Conservation (phyloP, 495 filamentous ascomycete species). For the Zalerion maritima region DNA sequence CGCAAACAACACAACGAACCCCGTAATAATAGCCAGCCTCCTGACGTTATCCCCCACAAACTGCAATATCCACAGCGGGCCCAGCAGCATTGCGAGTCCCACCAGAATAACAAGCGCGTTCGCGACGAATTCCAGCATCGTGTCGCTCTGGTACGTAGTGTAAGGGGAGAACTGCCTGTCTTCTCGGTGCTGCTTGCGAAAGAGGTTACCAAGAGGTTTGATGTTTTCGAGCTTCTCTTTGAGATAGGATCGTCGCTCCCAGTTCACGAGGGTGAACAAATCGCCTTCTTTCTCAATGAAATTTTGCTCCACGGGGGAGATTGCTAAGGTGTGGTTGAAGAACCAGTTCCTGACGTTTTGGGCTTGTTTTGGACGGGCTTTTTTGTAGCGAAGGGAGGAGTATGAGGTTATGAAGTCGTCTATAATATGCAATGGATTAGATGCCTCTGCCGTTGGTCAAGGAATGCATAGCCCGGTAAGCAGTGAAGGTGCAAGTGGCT, state of each 20-base stretch:
- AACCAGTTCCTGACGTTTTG: slow-evolving; percentile 12
- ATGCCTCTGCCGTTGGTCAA: no score
- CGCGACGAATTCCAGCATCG: slow-evolving; percentile 9
- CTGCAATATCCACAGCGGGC: slow-evolving; percentile 15
- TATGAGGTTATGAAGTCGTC: no score
- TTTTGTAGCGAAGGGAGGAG: no score
- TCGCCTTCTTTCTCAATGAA: slow-evolving; percentile 13
- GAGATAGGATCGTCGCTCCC: no score
- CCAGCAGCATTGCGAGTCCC: slow-evolving; percentile 13
- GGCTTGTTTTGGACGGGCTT: no score
- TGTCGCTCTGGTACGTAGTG: slow-evolving; percentile 10
- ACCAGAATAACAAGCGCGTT: slow-evolving; percentile 8
- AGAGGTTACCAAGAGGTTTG: no score
- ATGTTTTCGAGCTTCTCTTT: no score
- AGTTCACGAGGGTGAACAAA: slow-evolving; percentile 11
- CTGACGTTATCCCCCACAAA: neutral
- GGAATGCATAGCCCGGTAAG: no score
- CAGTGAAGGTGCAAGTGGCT: no score
- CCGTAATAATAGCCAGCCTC: slow-evolving; percentile 13
- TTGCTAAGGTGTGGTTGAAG: slow-evolving; percentile 7
- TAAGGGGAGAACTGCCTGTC: no score
- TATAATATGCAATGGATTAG: no score
- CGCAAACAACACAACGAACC: slow-evolving; percentile 12
- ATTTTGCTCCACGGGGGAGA: slow-evolving; percentile 7
- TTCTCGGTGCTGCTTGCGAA: no score